Conservation (phyloP, 2,329 filamentous ascomycete genomes). For the Ophiocordyceps polyrhachis-furcata region DNA sequence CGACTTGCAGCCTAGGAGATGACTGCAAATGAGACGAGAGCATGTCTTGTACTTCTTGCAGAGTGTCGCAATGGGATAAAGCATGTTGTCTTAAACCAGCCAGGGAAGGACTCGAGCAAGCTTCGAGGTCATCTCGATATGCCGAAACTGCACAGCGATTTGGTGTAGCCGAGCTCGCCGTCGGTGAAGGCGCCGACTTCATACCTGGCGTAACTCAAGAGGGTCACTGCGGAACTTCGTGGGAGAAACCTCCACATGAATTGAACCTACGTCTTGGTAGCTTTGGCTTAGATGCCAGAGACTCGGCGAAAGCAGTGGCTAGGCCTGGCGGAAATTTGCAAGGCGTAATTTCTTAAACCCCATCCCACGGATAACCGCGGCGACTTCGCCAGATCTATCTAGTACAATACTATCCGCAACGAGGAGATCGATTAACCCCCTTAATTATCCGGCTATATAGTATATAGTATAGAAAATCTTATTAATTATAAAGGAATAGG, state of each 20-base stretch:
- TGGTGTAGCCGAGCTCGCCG: neutral
- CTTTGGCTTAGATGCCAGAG: no score
- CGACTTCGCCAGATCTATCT: neutral
- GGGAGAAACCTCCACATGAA: no score
- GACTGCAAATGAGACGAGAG: neutral
- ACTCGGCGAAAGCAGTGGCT: neutral
- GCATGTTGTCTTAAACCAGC: neutral
- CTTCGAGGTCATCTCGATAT: neutral
- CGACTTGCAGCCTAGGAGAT: no score
- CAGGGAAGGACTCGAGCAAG: neutral
- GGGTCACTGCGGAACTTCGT: neutral
- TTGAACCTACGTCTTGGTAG: neutral
- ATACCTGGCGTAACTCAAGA: neutral
- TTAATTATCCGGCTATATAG: no score
- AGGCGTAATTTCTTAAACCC: neutral
- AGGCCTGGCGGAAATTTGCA: no score
- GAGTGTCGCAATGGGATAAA: neutral
- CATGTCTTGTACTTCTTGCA: neutral
- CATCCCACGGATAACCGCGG: neutral
- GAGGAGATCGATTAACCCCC: no score
- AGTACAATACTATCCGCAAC: neutral
- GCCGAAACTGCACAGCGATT: neutral
- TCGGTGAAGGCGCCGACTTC: neutral
- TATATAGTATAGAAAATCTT: no score
- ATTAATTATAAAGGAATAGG: no score